Evolutionary conservation across 345 rosid genomes (phyloP), one percentile per base, ranked within the genome.

Genomic region (Turritis glabra): DNA sequence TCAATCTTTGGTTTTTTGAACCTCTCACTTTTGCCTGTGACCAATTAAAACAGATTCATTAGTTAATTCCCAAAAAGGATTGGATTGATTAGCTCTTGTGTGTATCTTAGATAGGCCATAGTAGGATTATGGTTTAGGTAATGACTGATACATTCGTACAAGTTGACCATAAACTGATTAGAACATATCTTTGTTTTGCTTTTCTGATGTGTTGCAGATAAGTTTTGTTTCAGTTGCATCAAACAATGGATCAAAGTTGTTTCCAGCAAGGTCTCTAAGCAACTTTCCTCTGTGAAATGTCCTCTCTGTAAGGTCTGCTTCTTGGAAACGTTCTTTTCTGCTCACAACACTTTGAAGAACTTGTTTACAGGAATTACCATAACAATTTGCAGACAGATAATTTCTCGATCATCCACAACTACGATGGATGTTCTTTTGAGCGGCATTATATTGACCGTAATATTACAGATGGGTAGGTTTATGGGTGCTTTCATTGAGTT

Each of bases 261-360:
- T 65, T 80, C 87, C 5, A 71, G 83, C 77, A 89, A 86, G 79
- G 83, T 79, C 48, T 74, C 83, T 25, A 65, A 73, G 68, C 66
- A 70, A n/a, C 75, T 82, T 2, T 74, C 85, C 19, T 87, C 90
- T 50, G 74, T 90, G 6, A 84, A 80, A 51, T 95, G 99, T 74
- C 99, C 99, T 60, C 64, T 92, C 47, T 95, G 99, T 85, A 95
- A 92, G 97, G 97, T 92, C 61, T 78, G 82, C 63, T 59, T 75
- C 44, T 2, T 35, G 48, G 11, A 27, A 30, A 22, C 11, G 12
- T n/a, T 65, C 0, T 65, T 27, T 65, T 58, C 5, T 37, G 3
- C 8, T 27, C 59, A 50, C 1, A 40, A 33, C 11, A 59, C 1
- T 9, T 29, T 64, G 41, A 29, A 22, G 29, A 55, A 52, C 27